phyloP scores from a whole-genome alignment of 1,284 basidiomycete genomes.

The Ganoderma multipileum region DNA sequence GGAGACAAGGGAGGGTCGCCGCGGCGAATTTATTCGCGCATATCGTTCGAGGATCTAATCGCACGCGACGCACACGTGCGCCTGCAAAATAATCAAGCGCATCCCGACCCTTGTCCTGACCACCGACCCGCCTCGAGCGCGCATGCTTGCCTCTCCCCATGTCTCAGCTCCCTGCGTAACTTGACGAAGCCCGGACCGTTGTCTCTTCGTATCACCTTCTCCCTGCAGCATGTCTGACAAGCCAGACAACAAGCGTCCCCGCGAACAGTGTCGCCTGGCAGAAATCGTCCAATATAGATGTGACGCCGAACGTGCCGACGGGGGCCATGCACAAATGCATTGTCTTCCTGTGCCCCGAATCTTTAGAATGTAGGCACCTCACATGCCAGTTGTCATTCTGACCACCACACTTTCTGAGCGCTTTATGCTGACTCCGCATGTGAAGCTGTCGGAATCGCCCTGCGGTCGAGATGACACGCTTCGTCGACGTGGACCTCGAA shows the following conservation, averaged over 20 bases:
- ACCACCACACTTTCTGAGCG: neutral
- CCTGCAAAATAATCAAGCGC: constrained; percentile 15
- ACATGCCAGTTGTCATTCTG: constrained; percentile 8
- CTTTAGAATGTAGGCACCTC: constrained; percentile 67
- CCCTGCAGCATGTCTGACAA: constrained; percentile 14
- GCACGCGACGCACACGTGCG: constrained; percentile 32
- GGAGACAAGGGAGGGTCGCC: constrained; percentile 39
- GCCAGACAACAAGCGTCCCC: constrained; percentile 8
- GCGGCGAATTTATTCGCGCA: constrained; percentile 42
- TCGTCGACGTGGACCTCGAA: constrained; percentile 57
- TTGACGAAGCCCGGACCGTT: neutral
- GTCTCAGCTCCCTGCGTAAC: neutral
- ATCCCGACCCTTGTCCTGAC: neutral
- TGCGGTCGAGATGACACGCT: constrained; percentile 74
- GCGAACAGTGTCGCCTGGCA: constrained; percentile 59
- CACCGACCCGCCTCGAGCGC: neutral
- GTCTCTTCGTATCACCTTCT: constrained; percentile 2
- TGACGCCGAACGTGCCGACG: constrained; percentile 44
- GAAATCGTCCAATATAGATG: constrained; percentile 80
- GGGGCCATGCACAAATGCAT: constrained; percentile 48
- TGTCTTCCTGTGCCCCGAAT: constrained; percentile 78
- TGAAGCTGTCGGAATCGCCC: constrained; percentile 67
- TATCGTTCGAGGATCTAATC: constrained; percentile 30
- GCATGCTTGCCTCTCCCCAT: neutral
- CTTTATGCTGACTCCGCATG: constrained; percentile 21